A percentile compares a stretch with the other conserved stretches of the same genome.
Conservation (phyloP, 352 stramenopile genomes). For the Bremia lactucae region DNA sequence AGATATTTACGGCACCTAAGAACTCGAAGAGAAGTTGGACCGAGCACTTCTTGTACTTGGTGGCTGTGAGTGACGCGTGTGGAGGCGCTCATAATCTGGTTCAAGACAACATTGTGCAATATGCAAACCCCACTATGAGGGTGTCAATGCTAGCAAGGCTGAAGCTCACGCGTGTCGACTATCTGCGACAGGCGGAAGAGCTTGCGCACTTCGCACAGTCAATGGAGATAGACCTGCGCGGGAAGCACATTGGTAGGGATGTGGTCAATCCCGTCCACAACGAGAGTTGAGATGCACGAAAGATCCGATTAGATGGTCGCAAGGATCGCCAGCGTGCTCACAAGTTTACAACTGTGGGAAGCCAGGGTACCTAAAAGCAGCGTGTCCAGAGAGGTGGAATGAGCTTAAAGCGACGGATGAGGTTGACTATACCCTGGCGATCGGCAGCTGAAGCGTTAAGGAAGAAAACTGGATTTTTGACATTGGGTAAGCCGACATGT, state of each 20-base stretch:
- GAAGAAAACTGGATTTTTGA: constrained; percentile 8
- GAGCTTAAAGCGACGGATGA: neutral
- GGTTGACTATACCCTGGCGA: constrained; percentile 1
- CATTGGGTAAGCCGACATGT: constrained; percentile 4
- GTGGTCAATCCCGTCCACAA: constrained; percentile 5
- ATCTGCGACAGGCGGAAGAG: too few species aligned
- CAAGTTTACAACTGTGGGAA: constrained; percentile 7
- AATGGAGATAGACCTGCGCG: too few species aligned
- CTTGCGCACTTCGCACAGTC: too few species aligned
- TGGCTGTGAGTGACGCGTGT: too few species aligned
- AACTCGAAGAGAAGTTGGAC: too few species aligned
- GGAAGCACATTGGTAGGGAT: too few species aligned
- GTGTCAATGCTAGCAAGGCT: constrained; percentile 6
- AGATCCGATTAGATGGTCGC: too few species aligned
- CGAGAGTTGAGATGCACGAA: constrained; percentile 1
- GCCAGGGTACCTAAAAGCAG: neutral
- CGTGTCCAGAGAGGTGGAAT: constrained; percentile 1
- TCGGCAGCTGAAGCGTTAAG: neutral
- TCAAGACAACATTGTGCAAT: constrained; percentile 21
- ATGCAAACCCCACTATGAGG: neutral
- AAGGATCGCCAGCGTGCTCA: too few species aligned
- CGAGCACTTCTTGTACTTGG: too few species aligned
- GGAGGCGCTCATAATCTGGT: too few species aligned
- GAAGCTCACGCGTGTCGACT: constrained; percentile 1
- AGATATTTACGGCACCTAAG: too few species aligned